phyloP scores from a whole-genome alignment of 169 alveolate genomes.

The Plasmodium inui region DNA sequence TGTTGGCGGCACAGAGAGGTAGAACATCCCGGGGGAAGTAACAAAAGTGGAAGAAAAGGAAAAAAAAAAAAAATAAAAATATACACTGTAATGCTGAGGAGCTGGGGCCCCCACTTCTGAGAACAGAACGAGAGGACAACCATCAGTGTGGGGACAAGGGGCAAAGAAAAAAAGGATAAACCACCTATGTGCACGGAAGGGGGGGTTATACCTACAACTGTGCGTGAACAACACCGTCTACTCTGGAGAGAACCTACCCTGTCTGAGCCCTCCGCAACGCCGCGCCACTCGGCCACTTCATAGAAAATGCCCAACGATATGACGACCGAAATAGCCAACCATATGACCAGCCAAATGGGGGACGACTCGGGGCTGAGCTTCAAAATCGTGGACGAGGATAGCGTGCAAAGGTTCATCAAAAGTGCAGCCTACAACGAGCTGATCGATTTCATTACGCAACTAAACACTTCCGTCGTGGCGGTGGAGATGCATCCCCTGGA shows the following conservation, averaged over 20 bases:
- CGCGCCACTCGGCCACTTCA: background rate
- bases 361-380: conserved; percentile 15
- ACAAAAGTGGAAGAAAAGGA: background rate
- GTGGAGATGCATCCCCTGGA: conserved; percentile 63
- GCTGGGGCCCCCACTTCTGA: background rate
- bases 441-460: conserved; percentile 23
- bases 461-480: conserved; percentile 47
- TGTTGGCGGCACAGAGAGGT: background rate
- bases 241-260: background rate
- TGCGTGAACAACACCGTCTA: background rate
- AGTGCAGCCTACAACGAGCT: conserved; percentile 35
- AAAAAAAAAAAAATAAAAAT: background rate
- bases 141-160: background rate
- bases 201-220: background rate
- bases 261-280: background rate
- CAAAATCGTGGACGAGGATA: conserved; percentile 39
- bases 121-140: background rate
- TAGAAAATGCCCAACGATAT: background rate
- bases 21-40: background rate
- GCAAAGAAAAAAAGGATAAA: background rate
- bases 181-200: background rate
- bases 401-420: conserved; percentile 25
- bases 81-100: background rate
- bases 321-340: background rate
- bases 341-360: background rate